Percentiles rank a stretch among this genome's conserved stretches.
These are phyloP conservation scores for Cornus kousa DNA, from an alignment of 148 eudicot species.

Conservation along the genomic window DNA sequence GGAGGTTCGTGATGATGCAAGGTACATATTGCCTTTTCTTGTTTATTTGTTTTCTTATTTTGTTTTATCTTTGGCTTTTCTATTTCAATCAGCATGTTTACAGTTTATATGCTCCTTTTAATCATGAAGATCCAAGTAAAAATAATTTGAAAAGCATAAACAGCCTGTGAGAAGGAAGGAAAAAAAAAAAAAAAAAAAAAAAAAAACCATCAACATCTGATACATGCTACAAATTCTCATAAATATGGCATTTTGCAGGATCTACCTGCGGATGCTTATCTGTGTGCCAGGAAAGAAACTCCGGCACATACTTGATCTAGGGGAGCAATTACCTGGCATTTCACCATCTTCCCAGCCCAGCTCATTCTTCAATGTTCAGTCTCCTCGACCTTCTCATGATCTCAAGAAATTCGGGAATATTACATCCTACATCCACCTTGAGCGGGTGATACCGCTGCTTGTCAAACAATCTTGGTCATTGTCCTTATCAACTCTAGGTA, in stretches of 20 bases:
- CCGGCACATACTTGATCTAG: conserved; percentile 56
- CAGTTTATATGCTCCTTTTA: not conserved
- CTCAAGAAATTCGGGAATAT: conserved; percentile 50
- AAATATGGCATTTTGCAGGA: conserved; percentile 45
- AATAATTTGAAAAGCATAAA: not conserved
- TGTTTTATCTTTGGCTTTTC: not conserved
- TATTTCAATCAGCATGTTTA: not conserved
- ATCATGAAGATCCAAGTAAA: not conserved
- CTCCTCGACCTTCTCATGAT: conserved; percentile 51
- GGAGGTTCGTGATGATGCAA: conserved; percentile 95
- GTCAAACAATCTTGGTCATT: conserved; percentile 96
- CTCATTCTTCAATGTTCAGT: conserved; percentile 57
- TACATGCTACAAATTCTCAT: not conserved
- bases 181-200: not conserved
- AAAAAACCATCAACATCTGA: not conserved
- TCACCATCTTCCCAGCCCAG: conserved; percentile 65
- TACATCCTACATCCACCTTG: conserved; percentile 71
- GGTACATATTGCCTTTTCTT: conserved; percentile 39
- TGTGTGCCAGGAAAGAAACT: conserved; percentile 95
- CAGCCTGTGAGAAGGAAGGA: no score
- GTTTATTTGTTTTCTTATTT: not conserved
- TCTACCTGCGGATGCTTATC: conserved; percentile 83
- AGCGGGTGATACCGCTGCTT: conserved; percentile 59
- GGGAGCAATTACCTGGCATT: conserved; percentile 62
- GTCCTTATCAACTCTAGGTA: conserved; percentile 56